These are phyloP conservation scores for Linnemannia hyalina DNA, from an alignment of 192 early-diverging fungal genomes.

Conservation along the genomic window DNA sequence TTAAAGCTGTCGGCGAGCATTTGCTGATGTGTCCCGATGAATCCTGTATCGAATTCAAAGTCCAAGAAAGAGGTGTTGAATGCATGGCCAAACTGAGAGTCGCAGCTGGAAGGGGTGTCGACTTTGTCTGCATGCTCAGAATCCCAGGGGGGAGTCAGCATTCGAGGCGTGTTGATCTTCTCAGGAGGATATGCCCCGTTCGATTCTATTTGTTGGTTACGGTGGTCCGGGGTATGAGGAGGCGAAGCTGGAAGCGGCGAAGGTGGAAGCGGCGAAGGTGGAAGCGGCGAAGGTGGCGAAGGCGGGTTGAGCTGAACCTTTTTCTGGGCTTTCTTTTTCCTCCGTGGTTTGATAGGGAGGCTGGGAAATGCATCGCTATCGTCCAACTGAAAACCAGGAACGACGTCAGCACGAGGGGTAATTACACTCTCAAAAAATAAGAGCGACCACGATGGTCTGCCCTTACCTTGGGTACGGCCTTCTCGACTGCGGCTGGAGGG, in stretches of 20 bases:
- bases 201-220: not conserved
- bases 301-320: not conserved
- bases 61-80: not conserved
- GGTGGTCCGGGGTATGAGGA: not conserved
- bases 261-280: not conserved
- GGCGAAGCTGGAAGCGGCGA: not conserved
- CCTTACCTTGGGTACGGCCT: constrained; percentile 34
- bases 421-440: not conserved
- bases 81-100: not conserved
- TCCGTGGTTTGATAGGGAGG: constrained; percentile 22
- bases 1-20: constrained; percentile 12
- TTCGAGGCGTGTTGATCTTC: not conserved
- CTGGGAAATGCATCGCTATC: constrained; percentile 44
- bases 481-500: not conserved
- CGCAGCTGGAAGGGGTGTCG: not conserved
- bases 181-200: not conserved
- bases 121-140: not conserved
- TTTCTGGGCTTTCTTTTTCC: constrained; percentile 21
- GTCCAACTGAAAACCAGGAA: constrained; percentile 13
- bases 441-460: not conserved
- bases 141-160: not conserved
- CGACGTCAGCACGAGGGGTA: constrained; percentile 3
- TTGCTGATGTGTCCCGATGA: constrained; percentile 27
- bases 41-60: constrained; percentile 38
- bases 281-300: not conserved